phyloP scores from a whole-genome alignment of 2,329 filamentous ascomycete genomes.

The Neonectria ditissima region DNA sequence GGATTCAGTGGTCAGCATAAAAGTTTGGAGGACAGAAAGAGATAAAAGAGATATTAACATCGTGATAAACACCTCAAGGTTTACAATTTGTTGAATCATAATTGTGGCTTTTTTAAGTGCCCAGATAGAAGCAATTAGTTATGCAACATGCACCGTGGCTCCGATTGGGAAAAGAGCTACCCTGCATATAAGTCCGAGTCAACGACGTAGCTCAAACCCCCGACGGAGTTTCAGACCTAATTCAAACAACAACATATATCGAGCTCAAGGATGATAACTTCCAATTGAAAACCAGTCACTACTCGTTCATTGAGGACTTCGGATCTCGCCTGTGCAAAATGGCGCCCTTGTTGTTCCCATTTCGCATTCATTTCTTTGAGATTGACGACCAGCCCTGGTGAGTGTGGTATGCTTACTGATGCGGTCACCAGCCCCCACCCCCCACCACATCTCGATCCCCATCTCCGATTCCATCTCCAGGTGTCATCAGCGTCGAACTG shows the following conservation, averaged over 20 bases:
- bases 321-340: conserved; percentile 44
- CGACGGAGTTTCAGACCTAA: conserved; percentile 7
- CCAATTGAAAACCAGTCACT: background rate
- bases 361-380: conserved; percentile 73
- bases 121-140: background rate
- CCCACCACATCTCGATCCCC: conserved; percentile 2
- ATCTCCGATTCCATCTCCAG: background rate
- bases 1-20: background rate
- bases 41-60: background rate
- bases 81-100: background rate
- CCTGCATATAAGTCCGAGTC: background rate
- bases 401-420: conserved; percentile 27
- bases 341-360: conserved; percentile 63
- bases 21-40: too few relatives aligned
- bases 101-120: background rate
- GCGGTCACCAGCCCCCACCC: background rate
- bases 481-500: background rate
- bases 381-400: conserved; percentile 76
- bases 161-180: conserved; percentile 12
- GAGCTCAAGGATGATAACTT: background rate
- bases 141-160: background rate
- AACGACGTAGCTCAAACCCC: background rate
- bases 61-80: background rate
- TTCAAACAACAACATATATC: background rate
- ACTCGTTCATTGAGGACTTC: background rate